Evolutionary conservation across 345 rosid species (phyloP), one percentile per base, ranked within the genome.

Genomic region (Dipteronia sinensis): DNA sequence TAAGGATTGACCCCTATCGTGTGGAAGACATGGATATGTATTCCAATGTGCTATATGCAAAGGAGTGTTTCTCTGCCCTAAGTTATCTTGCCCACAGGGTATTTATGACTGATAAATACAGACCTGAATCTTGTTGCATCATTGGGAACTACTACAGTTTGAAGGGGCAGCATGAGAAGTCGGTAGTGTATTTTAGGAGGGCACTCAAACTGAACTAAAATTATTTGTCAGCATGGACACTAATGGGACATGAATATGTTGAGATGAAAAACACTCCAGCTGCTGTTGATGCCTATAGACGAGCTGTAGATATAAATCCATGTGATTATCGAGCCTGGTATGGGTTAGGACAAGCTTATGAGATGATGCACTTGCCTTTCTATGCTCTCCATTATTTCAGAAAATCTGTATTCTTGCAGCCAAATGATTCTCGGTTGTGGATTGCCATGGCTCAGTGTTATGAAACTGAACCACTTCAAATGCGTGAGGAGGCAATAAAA

Each of bases 211-310:
- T 96, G 83, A 91, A 94, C 82, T 94, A 86, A 87, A 94, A 91
- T 56, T 94, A 89, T 81, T 86, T 94, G 71, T 90, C 98, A 68
- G 98, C 98, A 66, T 96, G 99, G 99, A 96, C 98, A 12, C 92
- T 96, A 64, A 92, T 96, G 97, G 99, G 99, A 27, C 99, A 96
- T 44, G 99, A 94, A 73, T 96, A 90, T 77, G 95, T 92, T 4
- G 98, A 96, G 82, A 96, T 96, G 99, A 94, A 96, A 81, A 96
- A 92, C 86, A 92, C 93, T 2, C 91, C 99, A 65, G 98, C 99
- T 62, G 99, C 99, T 8, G 80, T 96, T 73, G 99, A 96, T 88
- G 99, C 98, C 47, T 96, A 96, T 71, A 87, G 97, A 84, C 79
- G 95, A 69, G 99, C 98, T 78, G 98, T 96, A 77, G 99, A 94